Percentiles rank a stretch among this genome's conserved stretches.
These are phyloP conservation scores for Oehlia diaphana DNA, from an alignment of 192 early-diverging fungal genomes.

Conservation along the genomic window DNA sequence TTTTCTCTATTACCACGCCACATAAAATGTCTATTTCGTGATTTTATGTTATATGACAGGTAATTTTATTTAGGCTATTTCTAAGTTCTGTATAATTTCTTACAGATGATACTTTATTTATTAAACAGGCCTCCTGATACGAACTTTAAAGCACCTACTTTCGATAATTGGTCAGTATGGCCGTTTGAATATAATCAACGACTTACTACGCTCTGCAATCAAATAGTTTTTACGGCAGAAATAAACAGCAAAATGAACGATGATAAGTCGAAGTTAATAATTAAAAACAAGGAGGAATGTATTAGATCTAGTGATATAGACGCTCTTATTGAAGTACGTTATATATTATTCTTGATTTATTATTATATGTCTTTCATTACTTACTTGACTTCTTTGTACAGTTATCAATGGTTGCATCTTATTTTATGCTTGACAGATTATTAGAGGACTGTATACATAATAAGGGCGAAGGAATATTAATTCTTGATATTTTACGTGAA, in stretches of 20 bases:
- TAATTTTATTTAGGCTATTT: neutral
- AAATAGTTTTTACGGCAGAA: neutral
- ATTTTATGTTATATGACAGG: conserved; percentile 12
- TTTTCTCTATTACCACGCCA: neutral
- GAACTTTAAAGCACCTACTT: neutral
- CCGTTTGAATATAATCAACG: neutral
- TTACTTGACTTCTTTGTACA: neutral
- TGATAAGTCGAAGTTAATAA: neutral
- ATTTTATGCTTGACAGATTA: neutral
- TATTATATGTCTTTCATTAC: neutral
- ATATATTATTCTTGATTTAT: neutral
- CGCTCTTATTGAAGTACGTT: conserved; percentile 1
- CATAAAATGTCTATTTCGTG: conserved; percentile 8
- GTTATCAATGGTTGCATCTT: conserved; percentile 10
- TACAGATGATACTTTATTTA: neutral
- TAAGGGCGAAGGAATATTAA: conserved; percentile 9
- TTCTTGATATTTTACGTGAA: neutral
- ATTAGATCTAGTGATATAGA: neutral
- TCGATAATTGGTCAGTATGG: neutral
- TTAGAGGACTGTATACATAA: neutral
- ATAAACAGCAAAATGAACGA: too few species aligned
- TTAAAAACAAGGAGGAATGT: neutral
- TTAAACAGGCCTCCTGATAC: neutral
- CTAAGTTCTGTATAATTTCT: neutral
- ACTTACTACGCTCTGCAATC: conserved; percentile 9